phyloP scores from a whole-genome alignment of 495 filamentous ascomycete genomes.

The Podospora appendiculata region DNA sequence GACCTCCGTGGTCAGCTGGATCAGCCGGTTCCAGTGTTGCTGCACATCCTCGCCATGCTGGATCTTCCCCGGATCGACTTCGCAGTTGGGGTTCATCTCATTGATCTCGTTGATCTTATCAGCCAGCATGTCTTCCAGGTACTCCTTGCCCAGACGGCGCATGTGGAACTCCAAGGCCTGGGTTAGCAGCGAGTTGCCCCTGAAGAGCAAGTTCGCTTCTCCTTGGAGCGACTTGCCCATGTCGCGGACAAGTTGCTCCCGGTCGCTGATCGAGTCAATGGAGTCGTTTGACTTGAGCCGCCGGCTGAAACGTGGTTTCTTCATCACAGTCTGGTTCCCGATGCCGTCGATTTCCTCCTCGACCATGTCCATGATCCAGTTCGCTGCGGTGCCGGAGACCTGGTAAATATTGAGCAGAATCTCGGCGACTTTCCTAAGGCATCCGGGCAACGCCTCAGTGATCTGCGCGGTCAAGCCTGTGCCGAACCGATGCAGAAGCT shows the following conservation, averaged over 20 bases:
- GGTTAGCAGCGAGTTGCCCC: constrained; percentile 90
- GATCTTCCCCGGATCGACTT: constrained; percentile 82
- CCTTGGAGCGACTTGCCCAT: constrained; percentile 55
- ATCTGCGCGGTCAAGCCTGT: constrained; percentile 81
- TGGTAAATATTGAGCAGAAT: constrained; percentile 91
- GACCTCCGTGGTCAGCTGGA: constrained; percentile 67
- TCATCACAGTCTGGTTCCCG: constrained; percentile 64
- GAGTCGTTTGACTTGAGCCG: constrained; percentile 77
- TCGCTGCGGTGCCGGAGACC: constrained; percentile 77
- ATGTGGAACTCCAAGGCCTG: constrained; percentile 93
- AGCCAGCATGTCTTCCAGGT: constrained; percentile 79
- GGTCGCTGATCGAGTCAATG: constrained; percentile 47
- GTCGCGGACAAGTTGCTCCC: constrained; percentile 50
- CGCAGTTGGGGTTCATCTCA: constrained; percentile 80
- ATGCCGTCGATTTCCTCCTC: constrained; percentile 97
- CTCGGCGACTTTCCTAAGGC: constrained; percentile 74
- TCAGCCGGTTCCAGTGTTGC: constrained; percentile 76
- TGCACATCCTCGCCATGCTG: constrained; percentile 64
- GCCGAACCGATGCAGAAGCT: constrained; percentile 76
- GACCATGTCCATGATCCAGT: constrained; percentile 88
- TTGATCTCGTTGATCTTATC: constrained; percentile 83
- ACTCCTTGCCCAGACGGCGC: constrained; percentile 89
- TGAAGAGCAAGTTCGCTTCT: constrained; percentile 92
- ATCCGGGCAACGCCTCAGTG: constrained; percentile 65
- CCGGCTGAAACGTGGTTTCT: constrained; percentile 64